Percentiles rank a stretch among this genome's conserved stretches.
These are phyloP conservation scores for Emergomyces africanus DNA, from an alignment of 2,329 filamentous ascomycete species.

Conservation along the genomic window DNA sequence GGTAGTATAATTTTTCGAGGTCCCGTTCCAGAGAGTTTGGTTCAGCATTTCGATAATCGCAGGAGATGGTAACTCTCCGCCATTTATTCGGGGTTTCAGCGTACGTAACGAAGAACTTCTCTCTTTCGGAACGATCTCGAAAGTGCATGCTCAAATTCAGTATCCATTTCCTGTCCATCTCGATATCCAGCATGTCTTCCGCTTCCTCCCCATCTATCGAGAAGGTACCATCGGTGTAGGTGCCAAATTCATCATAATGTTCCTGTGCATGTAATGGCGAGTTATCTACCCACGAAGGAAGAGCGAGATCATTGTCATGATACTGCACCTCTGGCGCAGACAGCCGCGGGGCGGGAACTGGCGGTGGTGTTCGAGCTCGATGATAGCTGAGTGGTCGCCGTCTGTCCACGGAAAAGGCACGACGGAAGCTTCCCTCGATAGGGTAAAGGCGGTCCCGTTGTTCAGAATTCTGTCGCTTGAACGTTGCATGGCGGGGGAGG, in stretches of 20 bases:
- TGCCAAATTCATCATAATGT: conserved; percentile 1
- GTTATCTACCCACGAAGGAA: conserved; percentile 11
- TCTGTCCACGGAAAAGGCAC: conserved; percentile 51
- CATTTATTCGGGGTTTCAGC: conserved; percentile 66
- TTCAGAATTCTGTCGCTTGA: conserved; percentile 50
- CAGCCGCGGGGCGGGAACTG: conserved; percentile 24
- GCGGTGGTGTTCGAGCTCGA: conserved; percentile 32
- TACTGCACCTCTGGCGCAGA: conserved; percentile 30
- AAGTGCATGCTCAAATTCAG: conserved; percentile 98
- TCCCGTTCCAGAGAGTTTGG: conserved; percentile 77
- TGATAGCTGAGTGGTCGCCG: conserved; percentile 29
- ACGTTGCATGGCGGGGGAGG: conserved; percentile 15
- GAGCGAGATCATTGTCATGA: conserved; percentile 17
- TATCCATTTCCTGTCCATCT: conserved; percentile 85
- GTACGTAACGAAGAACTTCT: conserved; percentile 97
- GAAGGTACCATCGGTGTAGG: conserved; percentile 4
- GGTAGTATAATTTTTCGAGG: conserved; percentile 61
- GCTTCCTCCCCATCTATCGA: conserved; percentile 12
- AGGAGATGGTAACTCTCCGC: conserved; percentile 81
- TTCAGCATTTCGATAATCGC: conserved; percentile 76
- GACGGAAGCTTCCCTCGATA: conserved; percentile 48
- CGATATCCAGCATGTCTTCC: conserved; percentile 49
- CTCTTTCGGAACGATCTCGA: conserved; percentile 76
- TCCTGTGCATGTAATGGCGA: neutral
- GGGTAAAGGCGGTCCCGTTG: conserved; percentile 59